Evolutionary conservation across 1,284 basidiomycete species (phyloP), one percentile per base, ranked within the genome.

Genomic region (Puccinia coronata): DNA sequence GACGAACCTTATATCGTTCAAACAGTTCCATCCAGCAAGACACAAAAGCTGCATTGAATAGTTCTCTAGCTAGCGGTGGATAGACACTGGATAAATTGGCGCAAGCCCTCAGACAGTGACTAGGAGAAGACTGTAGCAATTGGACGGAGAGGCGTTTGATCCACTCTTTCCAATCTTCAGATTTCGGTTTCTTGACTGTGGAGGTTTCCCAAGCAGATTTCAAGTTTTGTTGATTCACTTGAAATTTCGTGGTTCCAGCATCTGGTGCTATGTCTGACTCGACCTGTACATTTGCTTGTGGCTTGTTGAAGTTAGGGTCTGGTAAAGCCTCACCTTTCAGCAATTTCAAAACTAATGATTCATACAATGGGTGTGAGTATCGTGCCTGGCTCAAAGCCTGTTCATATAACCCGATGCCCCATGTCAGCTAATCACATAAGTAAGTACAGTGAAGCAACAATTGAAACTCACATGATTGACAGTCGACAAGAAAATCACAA

Each of bases 41-140:
- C 23, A 99, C 91, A 86, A 99, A 99, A 0, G 97, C 97, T 14
- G 96, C 95, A 86, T 99, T 99, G 89, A 99, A 99, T 11, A 99
- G 88, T 85, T 98, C 96, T 84, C 93, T 92, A 0, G 95, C 95
- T 81, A 99, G 89, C 0, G 96, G 94, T 20, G 92, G 90, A 87
- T 99, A 94, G 34, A 93, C 91, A 84, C 98, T 94, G 0, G 98
- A 95, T 67, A 99, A 88, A 84, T 91, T 94, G 88, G 95, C 94
- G 85, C 96, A 99, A 0, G 97, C 96, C 74, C 97, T 91, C 67
- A 99, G 89, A 41, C 97, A 96, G 88, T 98, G 95, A 9, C 95
- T 98, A 0, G 97, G 97, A 0, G 96, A 98, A 84, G 98, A 96
- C 84, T 96, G 94, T 92, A 99, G 95, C 85, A 99, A 93, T 86